Conservation (phyloP, 805 yeast genomes). For the Wickerhamomyces hampshirensis region DNA sequence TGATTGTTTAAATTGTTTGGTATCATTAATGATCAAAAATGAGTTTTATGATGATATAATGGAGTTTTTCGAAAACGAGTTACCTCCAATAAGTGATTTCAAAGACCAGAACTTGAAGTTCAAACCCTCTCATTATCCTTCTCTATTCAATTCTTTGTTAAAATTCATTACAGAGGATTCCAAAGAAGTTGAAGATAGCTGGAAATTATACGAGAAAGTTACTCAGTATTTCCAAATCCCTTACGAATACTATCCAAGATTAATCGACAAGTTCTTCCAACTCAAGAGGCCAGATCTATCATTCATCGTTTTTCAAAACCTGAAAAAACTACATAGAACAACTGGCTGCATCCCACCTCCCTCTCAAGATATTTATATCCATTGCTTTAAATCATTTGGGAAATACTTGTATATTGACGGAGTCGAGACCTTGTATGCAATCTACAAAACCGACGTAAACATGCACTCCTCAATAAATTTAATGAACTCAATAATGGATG, state of each 20-base stretch:
- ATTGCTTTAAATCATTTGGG: constrained; percentile 59
- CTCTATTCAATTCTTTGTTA: constrained; percentile 38
- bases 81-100: constrained; percentile 25
- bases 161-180: constrained; percentile 36
- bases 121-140: constrained; percentile 25
- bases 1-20: constrained; percentile 34
- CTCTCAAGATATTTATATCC: constrained; percentile 50
- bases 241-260: constrained; percentile 50
- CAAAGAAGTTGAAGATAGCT: constrained; percentile 37
- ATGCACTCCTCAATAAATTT: constrained; percentile 52
- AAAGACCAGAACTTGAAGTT: too few species aligned
- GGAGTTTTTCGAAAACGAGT: constrained; percentile 38
- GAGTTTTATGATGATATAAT: constrained; percentile 37
- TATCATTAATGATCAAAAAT: constrained; percentile 30
- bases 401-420: constrained; percentile 57
- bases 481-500: constrained; percentile 59
- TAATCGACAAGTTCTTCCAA: constrained; percentile 50
- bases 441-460: constrained; percentile 56
- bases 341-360: constrained; percentile 47
- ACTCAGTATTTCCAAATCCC: constrained; percentile 54
- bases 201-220: constrained; percentile 56
- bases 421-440: constrained; percentile 56
- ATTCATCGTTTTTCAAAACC: constrained; percentile 52
- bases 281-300: constrained; percentile 57
- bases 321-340: constrained; percentile 50